Evolutionary conservation across 176 grass and related monocot genomes (phyloP), one percentile per base, ranked within the genome.

Genomic region (Paspalum notatum): DNA sequence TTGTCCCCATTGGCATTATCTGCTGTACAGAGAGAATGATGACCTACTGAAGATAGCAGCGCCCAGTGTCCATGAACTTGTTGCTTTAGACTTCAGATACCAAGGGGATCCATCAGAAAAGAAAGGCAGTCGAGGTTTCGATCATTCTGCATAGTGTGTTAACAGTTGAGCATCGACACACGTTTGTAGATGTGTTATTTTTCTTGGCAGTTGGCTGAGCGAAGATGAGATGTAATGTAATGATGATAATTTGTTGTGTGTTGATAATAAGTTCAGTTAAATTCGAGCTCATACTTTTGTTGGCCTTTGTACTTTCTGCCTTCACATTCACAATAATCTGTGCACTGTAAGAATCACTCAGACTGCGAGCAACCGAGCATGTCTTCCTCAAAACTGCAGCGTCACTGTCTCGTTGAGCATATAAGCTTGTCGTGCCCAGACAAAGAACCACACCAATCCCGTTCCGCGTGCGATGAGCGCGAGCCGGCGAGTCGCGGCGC

Each of bases 21-120:
- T 14, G 1, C 12, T 2, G 48, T 4, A 50, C 3, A 14, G 48
- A 13, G 24, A 5, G 27, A 21, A 56, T 32, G 58, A 32, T 11
- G 52, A 82, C 87, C 22, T 84, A 76, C 77, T 85, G 75, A 47
- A 81, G 55, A 9, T 21, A 22, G 55, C n/a, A 24, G 21, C 22
- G n/a, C 22, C 55, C 21, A 3, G 32, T 32, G 32, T 32, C 32
- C 32, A 32, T 32, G 32, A 32, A 3, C 32, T 32, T 32, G n/a
- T 32, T 32, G n/a, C 54, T 60, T 13, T 0, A 60, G 57, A 60
- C 24, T 24, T 26, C 22, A 7, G 57, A 5, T 13, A 60, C 22
- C 26, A 25, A 1, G 22, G 11, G 43, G 43, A 61, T 13, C 58
- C 59, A 16, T 62, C 46, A 12, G 46, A 15, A 15, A 62, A 11